Evolutionary conservation across 331 rosid species (phyloP), one percentile per base, ranked within the genome.

Genomic region (Ulmus americana): DNA sequence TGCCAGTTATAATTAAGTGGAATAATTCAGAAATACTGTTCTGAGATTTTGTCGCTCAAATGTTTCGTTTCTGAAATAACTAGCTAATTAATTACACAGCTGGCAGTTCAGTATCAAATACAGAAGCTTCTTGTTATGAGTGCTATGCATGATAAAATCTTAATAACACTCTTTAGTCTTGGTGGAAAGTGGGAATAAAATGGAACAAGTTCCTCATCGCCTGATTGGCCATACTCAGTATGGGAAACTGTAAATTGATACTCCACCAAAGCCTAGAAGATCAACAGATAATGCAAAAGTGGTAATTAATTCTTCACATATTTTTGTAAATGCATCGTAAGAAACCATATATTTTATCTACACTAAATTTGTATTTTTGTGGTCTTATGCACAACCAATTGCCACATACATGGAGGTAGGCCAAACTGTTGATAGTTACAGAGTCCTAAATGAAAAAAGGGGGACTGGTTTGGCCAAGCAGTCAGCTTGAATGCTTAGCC

Each of bases 381-480:
- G 6, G 10, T 15, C 50, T 16, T 15, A 8, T 59, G 4, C 6
- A 13, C 18, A 55, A 55, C 35, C 50, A 3, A 14, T 15, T 0
- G 38, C 5, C 6, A 39, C 52, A 9, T 61, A 7, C 51, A 46
- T 0, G 51, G n/a, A 6, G n/a, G 35, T 28, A 28, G 35, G 35
- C 3, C 35, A 28, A 28, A 28, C 3, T 28, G 35, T 28, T 28
- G 35, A 46, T 46, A n/a, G 5, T 46, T 59, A 40, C 18, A 38
- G 48, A 47, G 57, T 52, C 3, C 16, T 40, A 50, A 66, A 69
- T 59, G 49, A 75, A 72, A 68, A 64, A 59, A 18, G 60, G 80
- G 82, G 80, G 74, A 50, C 76, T 73, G 78, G 64, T 74, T 68
- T 80, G 82, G 74, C 78, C 78, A 75, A 75, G 73, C 77, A 72